Evolutionary conservation across 2,329 filamentous ascomycete species (phyloP).

Genomic region (Alternaria ventricosa): DNA sequence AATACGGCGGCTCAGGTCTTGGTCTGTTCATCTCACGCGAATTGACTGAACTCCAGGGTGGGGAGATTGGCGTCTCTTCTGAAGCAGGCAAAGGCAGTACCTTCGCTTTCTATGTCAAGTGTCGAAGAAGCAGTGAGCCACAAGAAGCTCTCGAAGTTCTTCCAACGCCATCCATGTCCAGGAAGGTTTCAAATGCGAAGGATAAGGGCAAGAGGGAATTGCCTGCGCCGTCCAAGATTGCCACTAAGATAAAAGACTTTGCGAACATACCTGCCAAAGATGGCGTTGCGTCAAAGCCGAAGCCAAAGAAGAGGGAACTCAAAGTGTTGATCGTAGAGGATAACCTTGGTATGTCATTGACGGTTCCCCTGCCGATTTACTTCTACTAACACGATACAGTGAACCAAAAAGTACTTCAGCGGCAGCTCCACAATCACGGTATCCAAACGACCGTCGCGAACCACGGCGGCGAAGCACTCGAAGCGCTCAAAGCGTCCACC

Average conservation of each 20-base stretch:
- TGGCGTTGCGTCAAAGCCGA: conserved; percentile 7
- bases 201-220: conserved; percentile 23
- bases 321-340: conserved; percentile 54
- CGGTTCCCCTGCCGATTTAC: no score
- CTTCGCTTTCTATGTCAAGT: conserved; percentile 78
- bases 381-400: conserved; percentile 41
- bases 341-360: conserved; percentile 38
- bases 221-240: conserved; percentile 1
- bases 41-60: conserved; percentile 80
- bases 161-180: conserved; percentile 31
- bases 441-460: conserved; percentile 57
- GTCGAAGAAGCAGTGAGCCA: conserved; percentile 61
- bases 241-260: conserved; percentile 47
- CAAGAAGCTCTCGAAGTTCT: conserved; percentile 35
- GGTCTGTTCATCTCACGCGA: conserved; percentile 81
- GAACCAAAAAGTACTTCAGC: conserved; percentile 58
- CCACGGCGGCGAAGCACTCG: conserved; percentile 58
- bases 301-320: conserved; percentile 26
- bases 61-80: conserved; percentile 77
- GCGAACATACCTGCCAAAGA: conserved; percentile 26
- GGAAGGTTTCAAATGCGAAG: conserved; percentile 42
- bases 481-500: conserved; percentile 51
- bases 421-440: conserved; percentile 57
- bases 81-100: conserved; percentile 72
- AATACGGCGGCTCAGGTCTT: conserved; percentile 80